Conservation (phyloP, 805 yeast genomes). For the Lipomyces yamadae region DNA sequence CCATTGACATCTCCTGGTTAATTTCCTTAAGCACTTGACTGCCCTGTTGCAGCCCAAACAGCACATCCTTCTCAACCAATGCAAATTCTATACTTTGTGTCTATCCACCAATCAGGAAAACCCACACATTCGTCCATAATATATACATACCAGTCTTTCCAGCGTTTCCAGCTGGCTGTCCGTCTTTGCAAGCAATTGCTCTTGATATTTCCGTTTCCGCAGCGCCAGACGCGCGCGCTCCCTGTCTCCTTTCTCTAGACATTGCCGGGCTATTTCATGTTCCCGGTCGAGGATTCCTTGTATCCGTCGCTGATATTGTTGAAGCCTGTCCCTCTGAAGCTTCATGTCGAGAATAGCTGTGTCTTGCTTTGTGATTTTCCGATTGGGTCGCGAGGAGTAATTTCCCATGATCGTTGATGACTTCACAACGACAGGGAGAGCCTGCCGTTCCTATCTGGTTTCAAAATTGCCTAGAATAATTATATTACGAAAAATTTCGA, state of each 20-base stretch:
- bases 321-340: slow-evolving; percentile 82
- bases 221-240: slow-evolving; percentile 70
- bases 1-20: slow-evolving; percentile 77
- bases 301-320: slow-evolving; percentile 70
- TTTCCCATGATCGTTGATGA: slow-evolving; percentile 46
- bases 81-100: slow-evolving; percentile 74
- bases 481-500: not conserved
- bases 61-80: slow-evolving; percentile 80
- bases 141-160: slow-evolving; percentile 72
- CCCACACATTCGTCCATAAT: not conserved
- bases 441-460: too few relatives aligned
- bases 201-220: slow-evolving; percentile 80
- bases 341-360: slow-evolving; percentile 85
- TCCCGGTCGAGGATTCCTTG: slow-evolving; percentile 64
- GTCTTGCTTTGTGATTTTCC: slow-evolving; percentile 79
- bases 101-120: not conserved
- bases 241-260: slow-evolving; percentile 58
- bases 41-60: slow-evolving; percentile 81
- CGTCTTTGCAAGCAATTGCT: slow-evolving; percentile 68
- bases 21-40: slow-evolving; percentile 73
- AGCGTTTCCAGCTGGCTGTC: slow-evolving; percentile 77
- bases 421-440: not conserved
- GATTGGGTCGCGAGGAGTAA: slow-evolving; percentile 37
- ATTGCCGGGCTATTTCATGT: slow-evolving; percentile 60
- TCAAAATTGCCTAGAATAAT: not conserved